Base-by-base conservation (phyloP, 1,284 basidiomycete species). In the Meripilus lineatus region DNA sequence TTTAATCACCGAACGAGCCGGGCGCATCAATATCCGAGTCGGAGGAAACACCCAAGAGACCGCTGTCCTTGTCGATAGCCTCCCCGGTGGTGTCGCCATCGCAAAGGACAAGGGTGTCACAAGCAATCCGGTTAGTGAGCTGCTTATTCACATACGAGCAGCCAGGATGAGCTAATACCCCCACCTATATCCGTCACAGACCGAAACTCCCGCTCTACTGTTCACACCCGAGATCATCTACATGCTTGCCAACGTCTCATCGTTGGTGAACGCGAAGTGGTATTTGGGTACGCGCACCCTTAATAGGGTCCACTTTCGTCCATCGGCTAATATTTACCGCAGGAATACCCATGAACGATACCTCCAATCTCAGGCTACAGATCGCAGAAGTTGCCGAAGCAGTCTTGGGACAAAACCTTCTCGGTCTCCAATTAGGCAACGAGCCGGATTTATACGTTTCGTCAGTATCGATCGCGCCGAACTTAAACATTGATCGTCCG, bases 21-120 rank as follows among this genome's bases (percentile, higher is more conserved):
- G 84, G 1, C 53, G 66, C 1, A 68, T 82, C n/a, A 61, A 66
- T 30, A 61, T 88, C 17, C 77, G 84, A 18, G 69, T 87, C 1
- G 85, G 84, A 15, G 85, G 84, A 24, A 88, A 87, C 58, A 81
- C 81, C 2, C 82, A 86, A 57, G 81, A 85, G 45, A 70, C 65
- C 20, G 76, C 77, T 13, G 65, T 66, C 1, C 58, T 79, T 30
- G 70, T 76, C 0, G 63, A 69, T 20, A 67, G 66, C 10, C 63
- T 77, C 10, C 50, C 63, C 0, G 63, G 69, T 43, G 70, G 73
- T 3, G 63, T 63, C 17, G 70, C 74, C 25, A 65, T 81, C 20
- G 66, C 70, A 32, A 81, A 81, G 68, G 75, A 38, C 71, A 79
- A 20, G 65, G 66, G 4, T 81, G 81, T 2, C 51, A 64, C 1